A percentile compares a stretch with the other conserved stretches of the same genome.
phyloP scores from a whole-genome alignment of 331 rosid genomes.

The Phaseolus coccineus region DNA sequence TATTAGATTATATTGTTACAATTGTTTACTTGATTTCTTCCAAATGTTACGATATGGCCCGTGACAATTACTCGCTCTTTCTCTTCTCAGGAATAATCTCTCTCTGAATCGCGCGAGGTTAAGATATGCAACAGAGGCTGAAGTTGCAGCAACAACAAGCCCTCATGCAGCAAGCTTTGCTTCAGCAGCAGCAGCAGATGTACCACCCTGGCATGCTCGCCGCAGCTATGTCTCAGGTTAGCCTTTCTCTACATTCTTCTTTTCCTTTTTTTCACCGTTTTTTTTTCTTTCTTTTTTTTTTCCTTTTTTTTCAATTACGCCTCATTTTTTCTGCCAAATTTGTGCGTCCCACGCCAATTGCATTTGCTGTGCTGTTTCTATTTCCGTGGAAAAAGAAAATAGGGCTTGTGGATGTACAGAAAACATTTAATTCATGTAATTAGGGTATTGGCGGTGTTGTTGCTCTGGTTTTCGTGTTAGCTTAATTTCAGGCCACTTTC shows the following conservation, averaged over 20 bases:
- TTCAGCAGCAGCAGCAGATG: slow-evolving; percentile 79
- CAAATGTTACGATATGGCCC: slow-evolving; percentile 13
- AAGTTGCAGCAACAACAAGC: slow-evolving; percentile 79
- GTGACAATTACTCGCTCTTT: background rate
- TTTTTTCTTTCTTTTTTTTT: background rate
- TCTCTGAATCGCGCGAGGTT: slow-evolving; percentile 32
- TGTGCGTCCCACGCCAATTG: background rate
- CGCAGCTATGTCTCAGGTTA: slow-evolving; percentile 77
- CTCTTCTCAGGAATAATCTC: slow-evolving; percentile 41
- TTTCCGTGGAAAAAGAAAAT: background rate
- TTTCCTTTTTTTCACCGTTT: background rate
- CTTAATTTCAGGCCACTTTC: slow-evolving; percentile 3
- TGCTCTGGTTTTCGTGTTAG: background rate
- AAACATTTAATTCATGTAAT: background rate
- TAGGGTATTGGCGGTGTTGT: slow-evolving; percentile 13
- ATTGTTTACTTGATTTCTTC: background rate
- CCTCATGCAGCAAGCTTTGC: slow-evolving; percentile 78
- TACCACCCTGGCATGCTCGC: slow-evolving; percentile 81
- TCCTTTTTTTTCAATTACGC: background rate
- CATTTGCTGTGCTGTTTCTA: background rate
- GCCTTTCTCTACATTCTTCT: background rate
- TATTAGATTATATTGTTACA: background rate
- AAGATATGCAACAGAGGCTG: slow-evolving; percentile 71
- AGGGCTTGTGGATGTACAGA: background rate
- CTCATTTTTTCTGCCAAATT: background rate